A percentile compares a stretch with the other conserved stretches of the same genome.
phyloP scores from a whole-genome alignment of 768 basidiomycete genomes.

The Cystofilobasidium bisporidii region DNA sequence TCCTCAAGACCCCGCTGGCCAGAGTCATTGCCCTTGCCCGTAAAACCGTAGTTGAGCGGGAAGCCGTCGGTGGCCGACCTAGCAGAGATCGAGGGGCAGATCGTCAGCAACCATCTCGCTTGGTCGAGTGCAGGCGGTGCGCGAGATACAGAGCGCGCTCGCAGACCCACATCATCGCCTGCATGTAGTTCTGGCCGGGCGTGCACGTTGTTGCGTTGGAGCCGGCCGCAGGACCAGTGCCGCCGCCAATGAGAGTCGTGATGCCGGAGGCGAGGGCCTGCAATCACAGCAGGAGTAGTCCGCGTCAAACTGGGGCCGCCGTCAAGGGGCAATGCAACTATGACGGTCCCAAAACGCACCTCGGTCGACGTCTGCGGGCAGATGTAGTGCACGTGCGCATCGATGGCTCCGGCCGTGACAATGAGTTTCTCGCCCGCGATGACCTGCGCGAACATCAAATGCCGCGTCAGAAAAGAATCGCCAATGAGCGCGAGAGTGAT shows the following conservation, averaged over 20 bases:
- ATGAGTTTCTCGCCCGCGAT: constrained; percentile 93
- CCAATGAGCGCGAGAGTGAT: neutral
- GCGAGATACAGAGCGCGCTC: too few species aligned
- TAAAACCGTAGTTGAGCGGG: constrained; percentile 87
- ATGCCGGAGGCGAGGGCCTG: constrained; percentile 50
- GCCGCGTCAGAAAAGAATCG: constrained; percentile 9
- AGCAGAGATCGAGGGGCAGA: neutral
- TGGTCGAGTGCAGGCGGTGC: neutral
- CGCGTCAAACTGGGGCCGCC: neutral
- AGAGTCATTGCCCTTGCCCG: constrained; percentile 92
- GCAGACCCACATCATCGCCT: constrained; percentile 59
- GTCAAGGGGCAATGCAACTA: neutral
- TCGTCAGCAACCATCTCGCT: too few species aligned
- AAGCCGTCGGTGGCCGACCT: constrained; percentile 71
- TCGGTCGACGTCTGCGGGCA: constrained; percentile 87
- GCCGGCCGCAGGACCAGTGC: constrained; percentile 84
- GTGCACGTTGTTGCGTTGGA: constrained; percentile 94
- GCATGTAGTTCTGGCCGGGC: constrained; percentile 77
- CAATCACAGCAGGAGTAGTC: neutral
- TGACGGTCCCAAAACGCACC: constrained; percentile 40
- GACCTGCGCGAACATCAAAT: constrained; percentile 41
- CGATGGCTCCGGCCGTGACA: constrained; percentile 84
- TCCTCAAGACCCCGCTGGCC: constrained; percentile 66
- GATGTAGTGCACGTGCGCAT: constrained; percentile 89
- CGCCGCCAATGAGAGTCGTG: constrained; percentile 92